Evolutionary conservation across 148 eudicot genomes (phyloP).

Genomic region (Arbutus unedo): DNA sequence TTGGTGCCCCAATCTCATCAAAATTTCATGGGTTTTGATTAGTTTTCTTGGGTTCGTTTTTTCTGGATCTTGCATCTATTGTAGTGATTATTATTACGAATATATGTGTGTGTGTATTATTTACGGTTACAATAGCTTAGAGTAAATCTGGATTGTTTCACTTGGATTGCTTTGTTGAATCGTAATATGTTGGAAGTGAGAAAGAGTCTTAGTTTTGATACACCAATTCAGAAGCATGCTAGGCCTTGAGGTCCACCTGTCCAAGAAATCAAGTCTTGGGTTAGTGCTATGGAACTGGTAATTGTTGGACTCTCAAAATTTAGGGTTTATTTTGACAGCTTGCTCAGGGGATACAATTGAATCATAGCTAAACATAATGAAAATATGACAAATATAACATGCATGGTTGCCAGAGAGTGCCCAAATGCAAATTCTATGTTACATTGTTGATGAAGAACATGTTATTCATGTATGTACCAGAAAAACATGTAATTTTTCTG

Average conservation of each 20-base stretch:
- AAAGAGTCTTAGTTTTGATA: neutral
- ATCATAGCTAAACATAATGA: neutral
- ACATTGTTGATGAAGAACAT: neutral
- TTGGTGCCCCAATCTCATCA: too few species aligned
- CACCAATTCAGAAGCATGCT: slow-evolving; percentile 1
- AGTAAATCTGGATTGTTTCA: slow-evolving; percentile 2
- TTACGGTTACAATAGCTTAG: neutral
- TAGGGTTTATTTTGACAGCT: neutral
- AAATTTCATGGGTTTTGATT: neutral
- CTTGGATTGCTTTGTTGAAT: neutral
- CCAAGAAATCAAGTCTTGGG: neutral
- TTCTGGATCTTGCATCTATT: neutral
- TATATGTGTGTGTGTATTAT: neutral
- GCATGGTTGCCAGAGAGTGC: neutral
- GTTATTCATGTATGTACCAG: neutral
- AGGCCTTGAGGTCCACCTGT: neutral
- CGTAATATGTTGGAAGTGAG: neutral
- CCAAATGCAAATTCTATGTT: neutral
- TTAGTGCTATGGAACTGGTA: neutral
- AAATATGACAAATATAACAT: neutral
- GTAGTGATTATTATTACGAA: neutral
- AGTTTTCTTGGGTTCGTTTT: neutral
- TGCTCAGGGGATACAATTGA: neutral
- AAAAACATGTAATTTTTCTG: neutral
- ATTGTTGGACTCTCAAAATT: neutral